Evolutionary conservation across 2,329 filamentous ascomycete genomes (phyloP).

Genomic region (Pseudocercospora fijiensis): DNA sequence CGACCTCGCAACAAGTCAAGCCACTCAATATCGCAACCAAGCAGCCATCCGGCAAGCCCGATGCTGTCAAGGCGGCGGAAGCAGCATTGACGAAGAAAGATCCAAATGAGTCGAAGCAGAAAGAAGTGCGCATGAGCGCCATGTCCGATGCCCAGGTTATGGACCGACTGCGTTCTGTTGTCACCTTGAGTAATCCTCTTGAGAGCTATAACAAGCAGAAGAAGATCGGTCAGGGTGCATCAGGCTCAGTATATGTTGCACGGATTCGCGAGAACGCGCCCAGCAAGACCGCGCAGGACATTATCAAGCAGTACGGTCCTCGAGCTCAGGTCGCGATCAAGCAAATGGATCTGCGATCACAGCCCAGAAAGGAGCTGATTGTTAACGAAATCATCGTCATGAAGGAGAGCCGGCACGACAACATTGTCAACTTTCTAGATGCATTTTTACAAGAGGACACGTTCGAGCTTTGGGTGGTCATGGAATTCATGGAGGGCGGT

Average conservation of each 20-base stretch:
- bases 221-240: slow-evolving; percentile 98
- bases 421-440: slow-evolving; percentile 98
- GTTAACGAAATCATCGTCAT: slow-evolving; percentile 99
- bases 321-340: slow-evolving; percentile 95
- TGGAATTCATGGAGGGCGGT: slow-evolving; percentile 99
- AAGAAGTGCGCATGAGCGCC: slow-evolving; percentile 96
- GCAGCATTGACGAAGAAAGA: slow-evolving; percentile 73
- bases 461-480: slow-evolving; percentile 96
- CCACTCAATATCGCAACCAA: slow-evolving; percentile 55
- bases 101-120: slow-evolving; percentile 72
- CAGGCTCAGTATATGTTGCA: slow-evolving; percentile 95
- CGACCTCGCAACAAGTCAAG: slow-evolving; percentile 41
- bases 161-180: slow-evolving; percentile 89
- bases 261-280: slow-evolving; percentile 85
- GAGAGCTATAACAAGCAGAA: slow-evolving; percentile 98
- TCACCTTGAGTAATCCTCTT: slow-evolving; percentile 92
- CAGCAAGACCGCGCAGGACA: slow-evolving; percentile 74
- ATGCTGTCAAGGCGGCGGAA: slow-evolving; percentile 85
- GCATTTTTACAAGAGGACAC: slow-evolving; percentile 94
- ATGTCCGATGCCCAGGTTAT: slow-evolving; percentile 98
- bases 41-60: slow-evolving; percentile 50
- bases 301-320: slow-evolving; percentile 75
- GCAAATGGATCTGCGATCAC: slow-evolving; percentile 98
- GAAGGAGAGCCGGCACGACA: slow-evolving; percentile 97
- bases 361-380: slow-evolving; percentile 95